Conservation (phyloP, 148 eudicot species). For the Fagopyrum tataricum region DNA sequence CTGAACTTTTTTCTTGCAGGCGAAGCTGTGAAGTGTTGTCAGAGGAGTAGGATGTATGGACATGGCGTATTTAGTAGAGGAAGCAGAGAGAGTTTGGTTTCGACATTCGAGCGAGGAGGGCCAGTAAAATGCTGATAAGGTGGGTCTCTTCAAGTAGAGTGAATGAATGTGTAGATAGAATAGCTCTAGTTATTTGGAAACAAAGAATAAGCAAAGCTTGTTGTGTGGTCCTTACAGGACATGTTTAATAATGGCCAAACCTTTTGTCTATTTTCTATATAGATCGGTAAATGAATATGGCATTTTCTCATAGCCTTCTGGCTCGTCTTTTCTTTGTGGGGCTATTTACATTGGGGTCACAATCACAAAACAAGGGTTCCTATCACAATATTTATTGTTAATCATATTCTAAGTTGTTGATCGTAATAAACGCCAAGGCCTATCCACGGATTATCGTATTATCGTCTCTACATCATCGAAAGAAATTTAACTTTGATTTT, state of each 20-base stretch:
- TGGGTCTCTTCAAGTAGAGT: slow-evolving; percentile 1
- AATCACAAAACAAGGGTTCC: too few species aligned
- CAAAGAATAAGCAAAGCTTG: slow-evolving; percentile 1
- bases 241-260: neutral
- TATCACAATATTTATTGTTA: too few species aligned
- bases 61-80: neutral
- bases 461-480: too few species aligned
- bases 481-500: too few species aligned
- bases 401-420: too few species aligned
- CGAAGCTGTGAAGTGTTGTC: neutral
- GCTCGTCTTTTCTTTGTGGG: neutral
- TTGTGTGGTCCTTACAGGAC: neutral
- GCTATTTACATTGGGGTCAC: too few species aligned
- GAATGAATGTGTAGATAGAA: neutral
- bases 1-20: neutral
- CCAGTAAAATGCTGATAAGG: slow-evolving; percentile 6
- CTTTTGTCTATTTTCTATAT: slow-evolving; percentile 2
- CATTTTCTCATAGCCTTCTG: neutral
- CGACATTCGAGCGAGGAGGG: neutral
- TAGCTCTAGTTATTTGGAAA: neutral
- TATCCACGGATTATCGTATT: too few species aligned
- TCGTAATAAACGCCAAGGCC: too few species aligned
- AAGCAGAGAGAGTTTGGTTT: neutral
- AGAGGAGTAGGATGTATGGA: neutral
- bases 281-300: neutral